These are phyloP conservation scores for Annulohypoxylon nitens DNA, from an alignment of 495 filamentous ascomycete genomes.

Conservation along the genomic window DNA sequence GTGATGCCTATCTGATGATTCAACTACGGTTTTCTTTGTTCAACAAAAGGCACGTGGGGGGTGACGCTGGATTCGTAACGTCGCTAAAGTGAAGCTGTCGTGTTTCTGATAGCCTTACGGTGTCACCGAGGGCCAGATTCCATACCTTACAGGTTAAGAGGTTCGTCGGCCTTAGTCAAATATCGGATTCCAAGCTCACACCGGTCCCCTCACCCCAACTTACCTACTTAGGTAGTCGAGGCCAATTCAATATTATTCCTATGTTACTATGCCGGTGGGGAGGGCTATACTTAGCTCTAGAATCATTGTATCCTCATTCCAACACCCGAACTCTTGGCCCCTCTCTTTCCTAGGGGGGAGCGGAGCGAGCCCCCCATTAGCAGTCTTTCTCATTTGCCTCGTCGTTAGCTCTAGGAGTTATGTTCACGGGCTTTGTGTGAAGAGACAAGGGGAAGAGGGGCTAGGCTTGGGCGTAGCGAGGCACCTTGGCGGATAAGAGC, in stretches of 20 bases:
- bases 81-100: slow-evolving; percentile 14
- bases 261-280: slow-evolving; percentile 41
- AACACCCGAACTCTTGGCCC: slow-evolving; percentile 34
- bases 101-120: slow-evolving; percentile 22
- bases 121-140: slow-evolving; percentile 31
- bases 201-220: slow-evolving; percentile 38
- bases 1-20: slow-evolving; percentile 30
- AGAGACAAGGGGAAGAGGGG: slow-evolving; percentile 31
- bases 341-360: slow-evolving; percentile 33
- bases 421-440: slow-evolving; percentile 17
- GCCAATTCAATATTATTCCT: slow-evolving; percentile 12
- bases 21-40: slow-evolving; percentile 36
- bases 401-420: slow-evolving; percentile 33
- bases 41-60: slow-evolving; percentile 25
- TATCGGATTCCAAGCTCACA: slow-evolving; percentile 40
- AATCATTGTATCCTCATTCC: slow-evolving; percentile 37
- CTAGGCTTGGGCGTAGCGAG: slow-evolving; percentile 32
- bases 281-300: slow-evolving; percentile 36
- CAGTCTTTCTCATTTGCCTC: slow-evolving; percentile 36
- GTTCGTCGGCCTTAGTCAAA: slow-evolving; percentile 28
- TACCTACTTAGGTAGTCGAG: slow-evolving; percentile 25
- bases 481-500: slow-evolving; percentile 33
- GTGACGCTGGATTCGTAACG: slow-evolving; percentile 18
- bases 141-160: slow-evolving; percentile 21
- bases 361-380: slow-evolving; percentile 36